Evolutionary conservation across 805 yeast species (phyloP).

Genomic region (Candida gorgasii): DNA sequence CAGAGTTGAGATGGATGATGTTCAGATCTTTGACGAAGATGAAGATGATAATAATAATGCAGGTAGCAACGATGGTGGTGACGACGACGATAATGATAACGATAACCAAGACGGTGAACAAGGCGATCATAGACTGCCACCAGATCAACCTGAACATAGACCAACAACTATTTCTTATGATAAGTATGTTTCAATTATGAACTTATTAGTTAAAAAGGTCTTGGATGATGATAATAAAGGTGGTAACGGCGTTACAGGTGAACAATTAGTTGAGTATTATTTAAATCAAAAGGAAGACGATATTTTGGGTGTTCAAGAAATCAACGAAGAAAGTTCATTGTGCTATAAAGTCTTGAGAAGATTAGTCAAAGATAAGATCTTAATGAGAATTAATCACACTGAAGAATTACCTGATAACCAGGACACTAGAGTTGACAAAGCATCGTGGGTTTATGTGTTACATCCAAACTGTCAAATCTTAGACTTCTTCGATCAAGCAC

Average conservation of each 20-base stretch:
- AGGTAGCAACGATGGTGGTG: constrained; percentile 12
- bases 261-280: constrained; percentile 78
- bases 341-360: constrained; percentile 80
- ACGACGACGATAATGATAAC: constrained; percentile 17
- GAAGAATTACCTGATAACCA: constrained; percentile 24
- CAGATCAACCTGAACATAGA: constrained; percentile 8
- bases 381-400: constrained; percentile 54
- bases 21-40: constrained; percentile 73
- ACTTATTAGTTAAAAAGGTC: constrained; percentile 65
- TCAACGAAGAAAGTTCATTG: constrained; percentile 66
- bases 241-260: constrained; percentile 65
- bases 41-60: constrained; percentile 20
- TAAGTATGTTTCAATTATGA: constrained; percentile 82
- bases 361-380: constrained; percentile 78
- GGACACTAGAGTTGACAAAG: constrained; percentile 21
- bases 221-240: constrained; percentile 53
- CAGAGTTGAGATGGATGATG: constrained; percentile 90
- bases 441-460: constrained; percentile 35
- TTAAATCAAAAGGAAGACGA: constrained; percentile 70
- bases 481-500: constrained; percentile 55
- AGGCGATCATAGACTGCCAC: constrained; percentile 12
- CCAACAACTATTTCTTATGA: constrained; percentile 70
- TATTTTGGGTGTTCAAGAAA: constrained; percentile 67
- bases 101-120: constrained; percentile 7
- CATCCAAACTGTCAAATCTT: constrained; percentile 86